phyloP scores from a whole-genome alignment of 2,329 filamentous ascomycete species.

The Arthrobotrys pseudoclavata region DNA sequence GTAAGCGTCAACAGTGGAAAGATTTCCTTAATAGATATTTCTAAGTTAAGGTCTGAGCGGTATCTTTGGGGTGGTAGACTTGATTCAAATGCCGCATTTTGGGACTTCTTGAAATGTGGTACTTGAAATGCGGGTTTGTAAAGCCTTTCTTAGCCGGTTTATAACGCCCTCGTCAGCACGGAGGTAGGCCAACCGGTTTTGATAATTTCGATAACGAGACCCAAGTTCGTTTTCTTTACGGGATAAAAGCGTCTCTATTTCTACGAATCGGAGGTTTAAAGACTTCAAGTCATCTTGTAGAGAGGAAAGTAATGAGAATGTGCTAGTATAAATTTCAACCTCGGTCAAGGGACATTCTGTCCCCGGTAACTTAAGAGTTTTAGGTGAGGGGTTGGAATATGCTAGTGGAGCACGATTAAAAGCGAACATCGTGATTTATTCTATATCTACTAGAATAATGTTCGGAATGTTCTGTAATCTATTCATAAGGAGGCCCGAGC shows the following conservation, averaged over 20 bases:
- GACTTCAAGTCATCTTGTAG: slow-evolving; percentile 1
- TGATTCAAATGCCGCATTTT: neutral
- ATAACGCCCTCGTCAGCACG: neutral
- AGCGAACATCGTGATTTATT: neutral
- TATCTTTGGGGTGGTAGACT: neutral
- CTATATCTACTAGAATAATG: neutral
- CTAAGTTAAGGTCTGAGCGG: neutral
- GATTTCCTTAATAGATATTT: neutral
- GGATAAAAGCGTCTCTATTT: neutral
- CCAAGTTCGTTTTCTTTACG: slow-evolving; percentile 5
- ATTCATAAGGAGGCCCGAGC: no score
- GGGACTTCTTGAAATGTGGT: neutral
- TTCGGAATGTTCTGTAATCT: no score
- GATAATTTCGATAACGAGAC: slow-evolving; percentile 9
- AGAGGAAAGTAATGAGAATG: neutral
- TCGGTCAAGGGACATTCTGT: slow-evolving; percentile 6
- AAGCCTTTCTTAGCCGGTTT: neutral
- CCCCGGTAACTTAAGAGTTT: neutral
- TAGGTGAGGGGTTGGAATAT: neutral
- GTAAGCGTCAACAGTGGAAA: neutral
- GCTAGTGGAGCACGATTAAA: neutral
- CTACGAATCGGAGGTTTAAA: slow-evolving; percentile 8
- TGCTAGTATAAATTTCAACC: slow-evolving; percentile 9
- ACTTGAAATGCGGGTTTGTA: neutral
- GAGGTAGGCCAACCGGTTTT: neutral